Evolutionary conservation across 2,329 filamentous ascomycete genomes (phyloP).

Genomic region (Catunica adiposa): DNA sequence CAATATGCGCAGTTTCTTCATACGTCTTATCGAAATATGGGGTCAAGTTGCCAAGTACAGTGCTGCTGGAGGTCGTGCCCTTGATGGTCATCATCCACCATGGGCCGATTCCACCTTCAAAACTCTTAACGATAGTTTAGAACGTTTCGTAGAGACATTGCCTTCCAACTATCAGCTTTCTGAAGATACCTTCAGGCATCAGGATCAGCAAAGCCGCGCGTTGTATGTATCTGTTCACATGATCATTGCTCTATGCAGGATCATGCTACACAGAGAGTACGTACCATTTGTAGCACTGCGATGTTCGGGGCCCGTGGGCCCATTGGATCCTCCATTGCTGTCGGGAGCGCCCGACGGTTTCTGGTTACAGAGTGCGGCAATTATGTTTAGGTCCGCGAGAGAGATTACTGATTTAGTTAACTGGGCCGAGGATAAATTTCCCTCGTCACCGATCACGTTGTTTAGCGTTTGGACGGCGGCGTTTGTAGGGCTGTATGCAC

Average conservation of each 20-base stretch:
- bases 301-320: slow-evolving; percentile 32
- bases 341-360: slow-evolving; percentile 26
- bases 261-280: slow-evolving; percentile 29
- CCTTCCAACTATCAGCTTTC: neutral
- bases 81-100: slow-evolving; percentile 33
- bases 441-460: slow-evolving; percentile 50
- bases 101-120: slow-evolving; percentile 44
- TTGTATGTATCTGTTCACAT: slow-evolving; percentile 21
- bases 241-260: slow-evolving; percentile 45
- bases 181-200: neutral
- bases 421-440: slow-evolving; percentile 43
- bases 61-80: slow-evolving; percentile 34
- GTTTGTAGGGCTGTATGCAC: slow-evolving; percentile 48
- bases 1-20: slow-evolving; percentile 35
- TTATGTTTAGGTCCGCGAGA: slow-evolving; percentile 44
- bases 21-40: slow-evolving; percentile 43
- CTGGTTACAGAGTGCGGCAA: slow-evolving; percentile 45
- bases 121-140: slow-evolving; percentile 27
- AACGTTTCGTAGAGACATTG: slow-evolving; percentile 1
- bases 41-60: slow-evolving; percentile 41
- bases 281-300: slow-evolving; percentile 21
- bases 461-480: slow-evolving; percentile 53
- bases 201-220: neutral
- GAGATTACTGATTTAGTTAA: slow-evolving; percentile 49
- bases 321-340: slow-evolving; percentile 30